Evolutionary conservation across 192 early-diverging fungal genomes (phyloP), one percentile per base, ranked within the genome.

Genomic region (Jimgerdemannia lactiflua): DNA sequence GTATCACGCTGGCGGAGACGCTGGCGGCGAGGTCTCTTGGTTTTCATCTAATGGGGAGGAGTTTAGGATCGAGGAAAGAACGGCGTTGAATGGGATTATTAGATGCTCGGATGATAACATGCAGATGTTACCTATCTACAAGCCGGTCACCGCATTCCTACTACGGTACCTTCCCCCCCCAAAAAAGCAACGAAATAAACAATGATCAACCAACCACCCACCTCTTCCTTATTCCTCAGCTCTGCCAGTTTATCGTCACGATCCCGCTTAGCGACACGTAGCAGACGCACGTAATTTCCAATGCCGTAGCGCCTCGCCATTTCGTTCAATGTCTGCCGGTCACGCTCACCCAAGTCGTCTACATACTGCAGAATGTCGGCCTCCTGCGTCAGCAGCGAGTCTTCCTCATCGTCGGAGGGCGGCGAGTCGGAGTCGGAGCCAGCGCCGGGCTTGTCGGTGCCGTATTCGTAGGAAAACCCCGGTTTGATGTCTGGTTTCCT

Each of bases 231-330:
- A 43, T 54, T 54, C 44, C 77, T 74, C 2, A 84, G 71, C 14
- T 79, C 63, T 59, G 74, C 64, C 39, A 79, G 39, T 59, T 84
- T 74, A 68, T 77, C 71, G 66, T 81, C 79, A 39, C 85, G 71
- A 11, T 85, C 81, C 40, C 74, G 73, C 39, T 82, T 82, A 3
- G 84, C 84, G 0, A 71, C 76, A n/a, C 78, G 78, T 39, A 88
- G 74, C 14, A 82, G 68, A 41, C 78, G 71, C 3, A 80, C 73
- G 64, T 81, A 82, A 18, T 88, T 78, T 10, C 70, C 65, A 20
- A 88, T 84, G 17, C 80, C 84, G 64, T 86, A 88, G 68, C 77
- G 77, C 42, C 71, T 71, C 39, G 74, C 84, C 82, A 87, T 84
- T 0, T 83, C 76, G 39, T 85, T 85, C 40, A 88, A 72, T 29